Base-by-base conservation (phyloP, 1,139 yeast genomes). In the Taphrina sp. region DNA sequence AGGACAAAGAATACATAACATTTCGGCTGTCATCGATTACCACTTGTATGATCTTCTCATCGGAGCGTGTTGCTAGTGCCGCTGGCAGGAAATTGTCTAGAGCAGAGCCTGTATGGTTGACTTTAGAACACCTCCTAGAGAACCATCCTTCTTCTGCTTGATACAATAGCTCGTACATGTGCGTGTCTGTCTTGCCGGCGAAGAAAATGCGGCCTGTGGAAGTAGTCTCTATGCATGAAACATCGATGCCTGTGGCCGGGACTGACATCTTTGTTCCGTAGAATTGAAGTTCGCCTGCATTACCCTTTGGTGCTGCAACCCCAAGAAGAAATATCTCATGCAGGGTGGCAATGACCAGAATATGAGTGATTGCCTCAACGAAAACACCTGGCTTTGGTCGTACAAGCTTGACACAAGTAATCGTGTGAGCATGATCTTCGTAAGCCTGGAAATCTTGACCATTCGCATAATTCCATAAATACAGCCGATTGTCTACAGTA, bases 131-230 rank as follows among this genome's bases (percentile, higher is more conserved):
- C 64, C 82, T 84, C 65, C 86, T 85, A 61, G 83, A 81, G 66
- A 88, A 88, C 85, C 96, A 92, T 51, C 88, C 84, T 45, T 90
- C 92, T 34, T 85, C 80, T 61, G 83, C 85, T n/a, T 90, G 79
- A 67, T 94, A 94, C 59, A 81, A 83, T 58, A 92, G 74, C 66
- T 88, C 89, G 95, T 96, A 92, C 47, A 94, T 76, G 64, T 90
- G 82, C 43, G 78, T 73, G 2, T 92, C 95, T 63, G 86, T 89
- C 17, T 83, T 78, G 75, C 95, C 95, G 17, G 85, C 76, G 67
- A 94, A 87, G 67, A 85, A 88, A 5, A 94, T 80, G 57, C 94
- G 90, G 49, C 89, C 85, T 0, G 92, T 81, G 24, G 80, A 80
- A 64, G 81, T 80, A 1, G 78, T 75, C 0, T 77, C 74, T 53